Percentiles rank a stretch among this genome's conserved stretches.
Evolutionary conservation across 2,329 filamentous ascomycete genomes (phyloP).

Genomic region (Fusarium dlaminii): DNA sequence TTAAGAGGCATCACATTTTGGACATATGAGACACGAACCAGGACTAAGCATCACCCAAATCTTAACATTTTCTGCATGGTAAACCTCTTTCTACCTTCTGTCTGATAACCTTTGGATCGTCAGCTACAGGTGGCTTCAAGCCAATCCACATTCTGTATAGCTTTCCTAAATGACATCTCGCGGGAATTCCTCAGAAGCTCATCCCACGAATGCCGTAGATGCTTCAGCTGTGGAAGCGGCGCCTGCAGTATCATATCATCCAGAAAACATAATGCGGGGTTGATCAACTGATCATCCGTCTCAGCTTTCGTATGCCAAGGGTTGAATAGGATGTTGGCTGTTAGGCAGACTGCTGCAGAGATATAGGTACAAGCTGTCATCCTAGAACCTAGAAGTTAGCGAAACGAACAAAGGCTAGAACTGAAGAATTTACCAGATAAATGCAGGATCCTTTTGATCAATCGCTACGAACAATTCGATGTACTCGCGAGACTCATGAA

Average conservation of each 20-base stretch:
- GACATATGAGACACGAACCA: rapidly evolving
- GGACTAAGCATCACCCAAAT: rapidly evolving
- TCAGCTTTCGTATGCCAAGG: neutral
- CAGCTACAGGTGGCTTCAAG: neutral
- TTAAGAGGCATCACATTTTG: too few species aligned
- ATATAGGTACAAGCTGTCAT: slow-evolving; percentile 5
- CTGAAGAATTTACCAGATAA: neutral
- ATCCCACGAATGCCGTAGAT: neutral
- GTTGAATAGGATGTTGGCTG: neutral
- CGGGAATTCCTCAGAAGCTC: neutral
- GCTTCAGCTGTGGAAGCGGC: neutral
- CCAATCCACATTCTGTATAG: neutral
- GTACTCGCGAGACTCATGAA: slow-evolving; percentile 1
- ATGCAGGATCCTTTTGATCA: neutral
- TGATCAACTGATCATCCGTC: neutral
- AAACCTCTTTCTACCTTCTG: rapidly evolving
- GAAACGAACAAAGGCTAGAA: rapidly evolving
- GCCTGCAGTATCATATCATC: neutral
- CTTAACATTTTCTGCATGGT: rapidly evolving
- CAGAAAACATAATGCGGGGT: neutral
- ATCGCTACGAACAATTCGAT: slow-evolving; percentile 1
- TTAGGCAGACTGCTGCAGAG: neutral
- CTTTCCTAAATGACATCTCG: neutral
- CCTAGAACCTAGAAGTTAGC: neutral
- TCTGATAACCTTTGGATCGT: rapidly evolving